These are phyloP conservation scores for Thermochaetoides thermophila DNA, from an alignment of 495 filamentous ascomycete genomes.

Conservation along the genomic window DNA sequence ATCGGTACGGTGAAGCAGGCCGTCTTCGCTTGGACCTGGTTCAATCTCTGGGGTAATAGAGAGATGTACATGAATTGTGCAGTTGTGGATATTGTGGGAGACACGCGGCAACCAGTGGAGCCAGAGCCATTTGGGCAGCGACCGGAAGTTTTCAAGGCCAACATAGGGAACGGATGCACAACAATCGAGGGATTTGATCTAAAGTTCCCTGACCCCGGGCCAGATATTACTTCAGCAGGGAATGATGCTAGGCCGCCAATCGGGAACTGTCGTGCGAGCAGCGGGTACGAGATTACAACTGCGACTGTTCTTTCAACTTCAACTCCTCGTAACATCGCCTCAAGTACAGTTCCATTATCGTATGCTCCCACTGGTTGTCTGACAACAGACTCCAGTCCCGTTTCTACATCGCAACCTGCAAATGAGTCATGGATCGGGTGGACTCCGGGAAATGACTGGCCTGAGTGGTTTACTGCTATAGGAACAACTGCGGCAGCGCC, in stretches of 20 bases:
- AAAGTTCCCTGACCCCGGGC: conserved; percentile 49
- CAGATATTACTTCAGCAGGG: too few species aligned
- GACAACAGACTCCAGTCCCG: background rate
- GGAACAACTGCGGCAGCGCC: too few species aligned
- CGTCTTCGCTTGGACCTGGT: conserved; percentile 74
- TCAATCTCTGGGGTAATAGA: conserved; percentile 68
- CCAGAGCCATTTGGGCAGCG: conserved; percentile 9
- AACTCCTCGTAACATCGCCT: too few species aligned
- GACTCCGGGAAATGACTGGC: conserved; percentile 9
- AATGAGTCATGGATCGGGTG: background rate
- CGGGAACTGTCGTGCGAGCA: background rate
- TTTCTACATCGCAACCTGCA: background rate
- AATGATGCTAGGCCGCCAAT: background rate
- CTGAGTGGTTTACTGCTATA: conserved; percentile 3
- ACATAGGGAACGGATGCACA: conserved; percentile 27
- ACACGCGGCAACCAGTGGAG: too few species aligned
- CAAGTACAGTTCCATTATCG: too few species aligned
- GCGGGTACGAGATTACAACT: too few species aligned
- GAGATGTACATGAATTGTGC: conserved; percentile 94
- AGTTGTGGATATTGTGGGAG: conserved; percentile 33
- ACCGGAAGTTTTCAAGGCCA: conserved; percentile 34
- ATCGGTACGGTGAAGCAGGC: conserved; percentile 41
- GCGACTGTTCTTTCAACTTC: too few species aligned
- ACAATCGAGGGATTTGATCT: conserved; percentile 34
- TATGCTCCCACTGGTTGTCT: background rate